Conservation (phyloP, 2,329 filamentous ascomycete species). For the Coniochaeta sp. region DNA sequence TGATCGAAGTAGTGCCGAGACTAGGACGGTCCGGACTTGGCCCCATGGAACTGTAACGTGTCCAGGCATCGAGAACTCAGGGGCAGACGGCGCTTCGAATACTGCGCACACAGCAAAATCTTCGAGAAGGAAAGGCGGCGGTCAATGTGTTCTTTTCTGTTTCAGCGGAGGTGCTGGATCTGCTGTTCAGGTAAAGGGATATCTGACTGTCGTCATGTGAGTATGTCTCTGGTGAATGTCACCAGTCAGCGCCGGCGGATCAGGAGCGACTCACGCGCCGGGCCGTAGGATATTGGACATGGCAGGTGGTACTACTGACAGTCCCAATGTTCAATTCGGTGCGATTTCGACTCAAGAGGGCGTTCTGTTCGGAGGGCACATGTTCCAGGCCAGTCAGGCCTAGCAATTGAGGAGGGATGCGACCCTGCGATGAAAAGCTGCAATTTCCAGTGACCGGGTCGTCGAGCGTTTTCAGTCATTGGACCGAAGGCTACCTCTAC, state of each 20-base stretch:
- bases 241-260: background rate
- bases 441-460: conserved; percentile 2
- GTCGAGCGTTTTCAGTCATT: background rate
- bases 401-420: background rate
- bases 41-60: conserved; percentile 1
- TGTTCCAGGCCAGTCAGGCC: background rate
- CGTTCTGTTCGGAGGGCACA: background rate
- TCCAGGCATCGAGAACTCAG: background rate
- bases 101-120: background rate
- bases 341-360: background rate
- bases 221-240: background rate
- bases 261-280: background rate
- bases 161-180: background rate
- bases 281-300: background rate
- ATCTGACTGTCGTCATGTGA: background rate
- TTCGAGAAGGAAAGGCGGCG: background rate
- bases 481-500: background rate
- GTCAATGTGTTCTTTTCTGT: too few species aligned
- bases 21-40: background rate
- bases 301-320: background rate
- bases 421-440: background rate
- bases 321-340: background rate
- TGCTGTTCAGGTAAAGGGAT: background rate
- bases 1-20: conserved; percentile 2
- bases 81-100: background rate